phyloP scores from a whole-genome alignment of 768 basidiomycete genomes.

The Suillus occidentalis region DNA sequence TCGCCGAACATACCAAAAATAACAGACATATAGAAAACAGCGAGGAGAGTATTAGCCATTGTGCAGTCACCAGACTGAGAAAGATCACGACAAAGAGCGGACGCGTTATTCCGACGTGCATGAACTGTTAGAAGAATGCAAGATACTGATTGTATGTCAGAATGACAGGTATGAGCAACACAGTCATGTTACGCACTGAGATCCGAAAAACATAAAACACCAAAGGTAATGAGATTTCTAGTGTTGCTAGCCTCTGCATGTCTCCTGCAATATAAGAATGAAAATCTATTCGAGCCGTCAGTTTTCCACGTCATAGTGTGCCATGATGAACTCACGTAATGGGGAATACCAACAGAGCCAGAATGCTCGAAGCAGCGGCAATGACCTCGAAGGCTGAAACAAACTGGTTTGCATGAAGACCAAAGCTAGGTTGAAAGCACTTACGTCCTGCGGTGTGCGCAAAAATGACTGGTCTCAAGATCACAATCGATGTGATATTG shows the following conservation, averaged over 20 bases:
- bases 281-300: conserved; percentile 14
- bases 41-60: conserved; percentile 23
- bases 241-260: conserved; percentile 23
- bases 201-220: conserved; percentile 17
- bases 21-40: conserved; percentile 30
- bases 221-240: conserved; percentile 25
- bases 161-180: not conserved
- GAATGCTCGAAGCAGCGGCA: conserved; percentile 12
- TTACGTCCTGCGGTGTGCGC: conserved; percentile 24
- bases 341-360: conserved; percentile 16
- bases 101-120: conserved; percentile 19
- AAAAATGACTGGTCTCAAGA: conserved; percentile 20
- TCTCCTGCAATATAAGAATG: conserved; percentile 12
- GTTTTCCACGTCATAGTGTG: no score
- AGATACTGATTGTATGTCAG: conserved; percentile 14
- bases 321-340: conserved; percentile 19
- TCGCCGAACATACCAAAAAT: conserved; percentile 24
- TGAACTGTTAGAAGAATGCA: conserved; percentile 28
- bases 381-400: conserved; percentile 24
- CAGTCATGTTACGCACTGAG: conserved; percentile 14
- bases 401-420: not conserved
- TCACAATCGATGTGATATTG: conserved; percentile 14
- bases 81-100: conserved; percentile 33
- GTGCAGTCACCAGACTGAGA: conserved; percentile 19
- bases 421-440: conserved; percentile 2